A percentile compares a stretch with the other conserved stretches of the same genome.
Evolutionary conservation across 306 rosid species (phyloP).

Genomic region (Vigna trinervia): DNA sequence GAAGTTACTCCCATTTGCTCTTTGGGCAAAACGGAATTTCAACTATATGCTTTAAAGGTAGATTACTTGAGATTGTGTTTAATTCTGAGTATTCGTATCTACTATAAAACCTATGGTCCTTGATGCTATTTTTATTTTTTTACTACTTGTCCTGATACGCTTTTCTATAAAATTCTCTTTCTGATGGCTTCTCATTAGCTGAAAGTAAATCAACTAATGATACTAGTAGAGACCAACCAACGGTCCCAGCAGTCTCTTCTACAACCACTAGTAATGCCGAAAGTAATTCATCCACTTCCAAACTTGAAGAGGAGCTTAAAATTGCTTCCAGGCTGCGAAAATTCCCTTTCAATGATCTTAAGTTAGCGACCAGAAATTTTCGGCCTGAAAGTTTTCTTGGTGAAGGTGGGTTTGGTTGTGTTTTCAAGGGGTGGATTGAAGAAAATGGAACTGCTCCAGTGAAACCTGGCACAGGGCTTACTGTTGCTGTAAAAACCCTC

Average conservation of each 20-base stretch:
- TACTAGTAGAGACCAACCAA: constrained; percentile 81
- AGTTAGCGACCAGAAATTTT: constrained; percentile 92
- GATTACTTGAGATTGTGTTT: constrained; percentile 11
- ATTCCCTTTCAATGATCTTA: constrained; percentile 87
- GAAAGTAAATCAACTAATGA: constrained; percentile 79
- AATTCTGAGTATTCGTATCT: neutral
- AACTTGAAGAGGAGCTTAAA: constrained; percentile 93
- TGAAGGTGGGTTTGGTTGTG: constrained; percentile 99
- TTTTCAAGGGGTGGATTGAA: constrained; percentile 98
- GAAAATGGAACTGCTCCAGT: constrained; percentile 99
- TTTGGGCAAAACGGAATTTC: constrained; percentile 30
- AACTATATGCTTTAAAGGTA: constrained; percentile 8
- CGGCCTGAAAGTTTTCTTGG: constrained; percentile 99
- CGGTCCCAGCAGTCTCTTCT: constrained; percentile 70
- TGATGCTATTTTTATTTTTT: constrained; percentile 7
- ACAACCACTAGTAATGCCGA: constrained; percentile 88
- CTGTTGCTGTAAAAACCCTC: constrained; percentile 96
- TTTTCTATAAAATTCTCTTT: neutral
- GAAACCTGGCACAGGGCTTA: constrained; percentile 98
- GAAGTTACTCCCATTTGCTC: neutral
- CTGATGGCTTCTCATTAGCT: constrained; percentile 43
- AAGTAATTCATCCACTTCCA: constrained; percentile 89
- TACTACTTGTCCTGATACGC: constrained; percentile 25
- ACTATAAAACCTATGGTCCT: neutral
- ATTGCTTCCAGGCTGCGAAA: constrained; percentile 89